Conservation (phyloP, 73 alveolate genomes). For the Paramecium sexaurelia region DNA sequence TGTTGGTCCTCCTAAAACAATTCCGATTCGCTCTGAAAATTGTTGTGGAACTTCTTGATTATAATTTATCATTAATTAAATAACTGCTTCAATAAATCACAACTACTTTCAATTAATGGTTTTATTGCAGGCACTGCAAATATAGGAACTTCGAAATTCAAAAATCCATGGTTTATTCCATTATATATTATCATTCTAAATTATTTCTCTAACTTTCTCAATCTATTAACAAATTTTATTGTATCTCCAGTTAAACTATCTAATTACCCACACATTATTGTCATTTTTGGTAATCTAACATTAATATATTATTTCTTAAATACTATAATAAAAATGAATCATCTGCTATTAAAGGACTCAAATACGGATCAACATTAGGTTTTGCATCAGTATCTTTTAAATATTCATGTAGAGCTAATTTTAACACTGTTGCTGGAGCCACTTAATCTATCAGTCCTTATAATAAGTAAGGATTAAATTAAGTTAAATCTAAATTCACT, state of each 20-base stretch:
- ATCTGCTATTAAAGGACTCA: conserved; percentile 72
- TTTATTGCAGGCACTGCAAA: conserved; percentile 41
- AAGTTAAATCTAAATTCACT: conserved; percentile 73
- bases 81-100: neutral
- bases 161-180: conserved; percentile 53
- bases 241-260: conserved; percentile 56
- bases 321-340: conserved; percentile 60
- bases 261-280: conserved; percentile 69
- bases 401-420: conserved; percentile 81
- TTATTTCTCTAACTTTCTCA: neutral
- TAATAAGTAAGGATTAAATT: conserved; percentile 77
- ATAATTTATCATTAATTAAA: neutral
- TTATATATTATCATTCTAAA: conserved; percentile 28
- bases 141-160: conserved; percentile 56
- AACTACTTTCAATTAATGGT: neutral
- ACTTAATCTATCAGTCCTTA: conserved; percentile 78
- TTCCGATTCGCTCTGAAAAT: neutral
- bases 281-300: conserved; percentile 74
- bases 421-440: conserved; percentile 81
- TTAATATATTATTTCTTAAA: neutral
- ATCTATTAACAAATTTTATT: conserved; percentile 46
- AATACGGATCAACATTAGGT: conserved; percentile 72
- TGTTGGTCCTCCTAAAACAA: neutral
- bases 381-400: conserved; percentile 69
- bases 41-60: conserved; percentile 23